phyloP scores from a whole-genome alignment of 805 yeast species.

The Myxozyma vanderwaltii region DNA sequence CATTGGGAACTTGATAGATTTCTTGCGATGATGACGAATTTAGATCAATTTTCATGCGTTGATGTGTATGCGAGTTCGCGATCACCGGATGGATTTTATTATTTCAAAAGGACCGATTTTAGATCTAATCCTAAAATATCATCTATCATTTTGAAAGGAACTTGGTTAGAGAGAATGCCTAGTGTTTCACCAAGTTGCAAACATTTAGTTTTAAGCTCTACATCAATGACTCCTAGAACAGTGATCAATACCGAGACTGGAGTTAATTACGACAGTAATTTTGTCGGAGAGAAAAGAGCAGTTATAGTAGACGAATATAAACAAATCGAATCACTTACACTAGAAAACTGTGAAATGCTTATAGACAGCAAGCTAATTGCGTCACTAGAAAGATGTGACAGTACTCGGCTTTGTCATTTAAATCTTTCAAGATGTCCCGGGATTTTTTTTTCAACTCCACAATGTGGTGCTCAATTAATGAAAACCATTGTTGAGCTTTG shows the following conservation, averaged over 20 bases:
- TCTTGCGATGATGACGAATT: constrained; percentile 11
- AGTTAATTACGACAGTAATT: constrained; percentile 15
- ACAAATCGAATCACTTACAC: neutral
- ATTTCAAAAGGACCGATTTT: constrained; percentile 20
- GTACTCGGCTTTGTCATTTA: constrained; percentile 4
- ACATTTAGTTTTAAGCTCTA: constrained; percentile 1
- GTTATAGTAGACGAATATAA: constrained; percentile 13
- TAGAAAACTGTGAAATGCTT: constrained; percentile 17
- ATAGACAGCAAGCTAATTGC: constrained; percentile 13
- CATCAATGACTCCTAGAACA: constrained; percentile 12
- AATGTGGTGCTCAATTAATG: constrained; percentile 9
- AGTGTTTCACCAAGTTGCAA: constrained; percentile 9
- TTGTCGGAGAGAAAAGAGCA: constrained; percentile 5
- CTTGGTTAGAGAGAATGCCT: constrained; percentile 23
- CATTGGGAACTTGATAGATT: constrained; percentile 16
- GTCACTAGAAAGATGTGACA: constrained; percentile 12
- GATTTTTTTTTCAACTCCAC: constrained; percentile 9
- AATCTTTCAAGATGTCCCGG: constrained; percentile 13
- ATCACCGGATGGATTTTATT: constrained; percentile 2
- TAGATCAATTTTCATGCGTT: constrained; percentile 3
- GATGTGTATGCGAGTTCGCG: constrained; percentile 19
- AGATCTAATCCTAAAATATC: neutral
- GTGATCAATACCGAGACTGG: constrained; percentile 5
- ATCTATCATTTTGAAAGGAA: constrained; percentile 1
- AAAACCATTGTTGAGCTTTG: constrained; percentile 8